Evolutionary conservation across 139 green algal species (phyloP).

Genomic region (Chlamydomonas sp.): DNA sequence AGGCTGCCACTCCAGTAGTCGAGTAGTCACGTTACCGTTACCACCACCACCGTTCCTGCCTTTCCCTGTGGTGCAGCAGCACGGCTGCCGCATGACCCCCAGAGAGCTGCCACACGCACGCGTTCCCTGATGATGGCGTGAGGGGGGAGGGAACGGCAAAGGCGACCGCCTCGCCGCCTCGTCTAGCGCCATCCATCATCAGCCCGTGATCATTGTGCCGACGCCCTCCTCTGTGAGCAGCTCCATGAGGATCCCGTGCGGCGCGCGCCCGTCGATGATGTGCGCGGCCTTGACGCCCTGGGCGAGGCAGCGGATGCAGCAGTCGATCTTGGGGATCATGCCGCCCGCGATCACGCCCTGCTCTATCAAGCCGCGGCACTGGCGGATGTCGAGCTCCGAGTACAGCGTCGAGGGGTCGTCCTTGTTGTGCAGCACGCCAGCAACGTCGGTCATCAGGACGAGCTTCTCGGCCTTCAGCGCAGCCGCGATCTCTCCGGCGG

Average conservation of each 20-base stretch:
- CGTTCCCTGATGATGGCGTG: no score
- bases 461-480: conserved; percentile 94
- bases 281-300: conserved; percentile 90
- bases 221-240: conserved; percentile 87
- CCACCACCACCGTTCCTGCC: no score
- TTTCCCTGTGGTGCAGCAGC: no score
- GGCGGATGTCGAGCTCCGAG: conserved; percentile 61
- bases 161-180: no score
- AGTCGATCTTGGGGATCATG: conserved; percentile 98
- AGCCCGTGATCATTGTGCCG: conserved; percentile 97
- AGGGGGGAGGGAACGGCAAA: no score
- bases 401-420: conserved; percentile 78
- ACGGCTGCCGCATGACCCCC: no score
- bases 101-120: no score
- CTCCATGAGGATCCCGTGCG: conserved; percentile 95
- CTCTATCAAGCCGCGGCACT: conserved; percentile 66
- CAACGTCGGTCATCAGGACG: conserved; percentile 98
- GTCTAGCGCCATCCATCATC: no score
- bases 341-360: conserved; percentile 91
- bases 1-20: no score
- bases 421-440: conserved; percentile 84
- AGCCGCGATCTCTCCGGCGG: conserved; percentile 91
- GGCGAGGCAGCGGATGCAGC: conserved; percentile 88
- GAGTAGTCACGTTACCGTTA: no score
- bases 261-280: conserved; percentile 95